phyloP scores from a whole-genome alignment of 148 eudicot species.

The Fagopyrum tataricum region DNA sequence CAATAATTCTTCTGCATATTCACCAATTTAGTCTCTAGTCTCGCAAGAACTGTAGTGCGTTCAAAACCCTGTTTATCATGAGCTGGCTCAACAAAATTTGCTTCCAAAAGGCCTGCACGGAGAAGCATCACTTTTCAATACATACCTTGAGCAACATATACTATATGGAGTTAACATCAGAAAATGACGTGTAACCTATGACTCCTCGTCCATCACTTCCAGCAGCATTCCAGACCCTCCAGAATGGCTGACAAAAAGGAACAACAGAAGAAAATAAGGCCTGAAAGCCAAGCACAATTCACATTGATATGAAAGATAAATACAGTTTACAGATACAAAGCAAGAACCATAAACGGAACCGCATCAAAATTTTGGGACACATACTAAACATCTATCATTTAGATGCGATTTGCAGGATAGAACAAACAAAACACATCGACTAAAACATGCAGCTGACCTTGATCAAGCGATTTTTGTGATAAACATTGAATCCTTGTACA shows the following conservation, averaged over 20 bases:
- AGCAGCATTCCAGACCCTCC: conserved; percentile 98
- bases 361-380: neutral
- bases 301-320: neutral
- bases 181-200: conserved; percentile 42
- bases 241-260: conserved; percentile 61
- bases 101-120: conserved; percentile 80
- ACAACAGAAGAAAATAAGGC: conserved; percentile 11
- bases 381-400: neutral
- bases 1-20: conserved; percentile 74
- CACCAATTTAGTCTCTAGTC: conserved; percentile 59
- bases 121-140: conserved; percentile 15
- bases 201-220: conserved; percentile 99
- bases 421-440: neutral
- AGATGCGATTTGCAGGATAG: neutral
- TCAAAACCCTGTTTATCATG: conserved; percentile 99
- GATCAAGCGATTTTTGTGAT: conserved; percentile 93
- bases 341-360: neutral
- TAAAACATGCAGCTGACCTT: conserved; percentile 42
- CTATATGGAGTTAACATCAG: neutral
- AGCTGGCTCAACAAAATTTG: conserved; percentile 97
- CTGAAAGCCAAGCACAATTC: neutral
- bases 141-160: neutral
- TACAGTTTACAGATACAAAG: neutral
- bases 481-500: conserved; percentile 96
- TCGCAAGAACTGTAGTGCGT: conserved; percentile 78